phyloP scores from a whole-genome alignment of 2,329 filamentous ascomycete genomes.

The Alternaria sp. region DNA sequence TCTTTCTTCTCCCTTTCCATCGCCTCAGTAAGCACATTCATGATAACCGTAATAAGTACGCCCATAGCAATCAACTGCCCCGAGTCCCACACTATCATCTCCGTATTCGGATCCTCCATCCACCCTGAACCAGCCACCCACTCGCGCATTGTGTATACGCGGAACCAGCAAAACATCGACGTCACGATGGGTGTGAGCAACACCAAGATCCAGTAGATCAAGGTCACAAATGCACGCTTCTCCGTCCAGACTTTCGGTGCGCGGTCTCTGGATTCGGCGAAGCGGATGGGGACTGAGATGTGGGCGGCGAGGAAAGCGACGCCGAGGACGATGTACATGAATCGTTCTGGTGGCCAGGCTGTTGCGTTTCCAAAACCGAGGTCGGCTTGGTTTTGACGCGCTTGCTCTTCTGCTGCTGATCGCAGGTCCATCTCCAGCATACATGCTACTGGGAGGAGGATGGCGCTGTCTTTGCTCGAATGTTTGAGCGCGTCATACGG shows the following conservation, averaged over 20 bases:
- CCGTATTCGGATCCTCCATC: neutral
- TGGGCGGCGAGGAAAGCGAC: neutral
- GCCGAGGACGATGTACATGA: neutral
- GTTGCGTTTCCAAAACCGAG: neutral
- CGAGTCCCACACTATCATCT: neutral
- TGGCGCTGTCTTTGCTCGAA: neutral
- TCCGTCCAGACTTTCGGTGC: neutral
- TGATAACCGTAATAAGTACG: neutral
- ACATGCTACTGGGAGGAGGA: neutral
- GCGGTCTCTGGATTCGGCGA: neutral
- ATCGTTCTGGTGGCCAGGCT: neutral
- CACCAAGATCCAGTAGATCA: neutral
- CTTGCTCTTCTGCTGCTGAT: neutral
- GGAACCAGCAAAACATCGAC: neutral
- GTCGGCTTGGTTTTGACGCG: neutral
- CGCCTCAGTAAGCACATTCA: neutral
- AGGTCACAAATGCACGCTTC: neutral
- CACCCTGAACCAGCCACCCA: neutral
- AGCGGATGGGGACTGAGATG: neutral
- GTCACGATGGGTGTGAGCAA: neutral
- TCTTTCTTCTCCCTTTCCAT: neutral
- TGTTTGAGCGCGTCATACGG: neutral
- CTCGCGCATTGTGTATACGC: neutral
- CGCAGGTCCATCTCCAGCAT: neutral
- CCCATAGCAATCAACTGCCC: neutral